Evolutionary conservation across 2,329 filamentous ascomycete species (phyloP), one percentile per base, ranked within the genome.

Genomic region (Coleophoma cylindrospora): DNA sequence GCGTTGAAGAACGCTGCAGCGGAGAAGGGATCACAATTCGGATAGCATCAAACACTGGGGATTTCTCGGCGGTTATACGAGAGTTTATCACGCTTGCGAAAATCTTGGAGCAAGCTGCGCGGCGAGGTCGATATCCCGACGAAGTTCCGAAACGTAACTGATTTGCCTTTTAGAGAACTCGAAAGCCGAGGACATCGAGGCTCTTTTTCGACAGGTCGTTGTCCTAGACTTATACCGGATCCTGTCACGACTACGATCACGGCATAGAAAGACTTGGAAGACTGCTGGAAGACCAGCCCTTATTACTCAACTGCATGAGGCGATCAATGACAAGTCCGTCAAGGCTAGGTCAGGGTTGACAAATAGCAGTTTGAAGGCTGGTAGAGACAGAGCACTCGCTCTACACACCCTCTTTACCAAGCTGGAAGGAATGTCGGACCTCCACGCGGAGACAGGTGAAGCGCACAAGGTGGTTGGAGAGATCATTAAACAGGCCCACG

Each of bases 161-260:
- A 55, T 14, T 43, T 52, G 12, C 45, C 33, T 47, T 41, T 41
- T 33, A 57, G 53, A 19, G 37, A 57, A 52, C 22, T 33, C 49
- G 17, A 51, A 49, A 58, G 8, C 21, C 32, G 50, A 61, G 17
- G 59, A 61, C 49, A 48, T 37, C n/a, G 49, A 55, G 19, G 17
- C 47, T 21, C 51, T 55, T 38, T 51, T 61, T 53, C 54, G 45
- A 54, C 15, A 57, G 19, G 49, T 62, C 34, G 40, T 62, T 50
- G 45, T n/a, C 27, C 34, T 62, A 45, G 59, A 62, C 43, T 45
- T 54, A 12, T 22, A 45, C 46, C 56, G 56, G 45, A 62, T 62
- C 40, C 32, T 59, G 38, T 53, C 55, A 33, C 57, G 58, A 40
- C 48, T 62, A 40, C 57, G 60, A 47, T 61, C 54, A 50, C 51